phyloP scores from a whole-genome alignment of 805 yeast genomes.

The Blastobotrys robertii region DNA sequence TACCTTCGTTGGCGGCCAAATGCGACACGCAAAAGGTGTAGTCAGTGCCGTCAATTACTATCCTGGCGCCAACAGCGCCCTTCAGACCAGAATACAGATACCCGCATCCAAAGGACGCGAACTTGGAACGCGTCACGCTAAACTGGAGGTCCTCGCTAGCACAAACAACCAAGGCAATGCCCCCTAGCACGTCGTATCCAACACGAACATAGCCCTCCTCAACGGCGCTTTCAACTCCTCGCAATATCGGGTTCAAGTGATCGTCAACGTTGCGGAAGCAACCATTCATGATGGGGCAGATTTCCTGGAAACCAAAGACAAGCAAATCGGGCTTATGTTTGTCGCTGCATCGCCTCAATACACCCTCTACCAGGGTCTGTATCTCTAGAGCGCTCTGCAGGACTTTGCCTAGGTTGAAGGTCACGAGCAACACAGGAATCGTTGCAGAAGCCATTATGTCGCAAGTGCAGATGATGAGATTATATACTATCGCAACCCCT shows the following conservation, averaged over 20 bases:
- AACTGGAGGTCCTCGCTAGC: conserved; percentile 1
- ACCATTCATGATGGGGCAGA: conserved; percentile 27
- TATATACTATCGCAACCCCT: too few relatives aligned
- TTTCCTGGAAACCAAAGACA: conserved; percentile 29
- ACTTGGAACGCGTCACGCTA: too few relatives aligned
- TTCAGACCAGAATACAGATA: conserved; percentile 52
- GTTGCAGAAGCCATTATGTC: background rate
- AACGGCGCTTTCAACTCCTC: conserved; percentile 19
- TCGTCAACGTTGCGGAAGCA: conserved; percentile 18
- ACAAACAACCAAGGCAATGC: conserved; percentile 23
- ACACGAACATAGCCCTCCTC: conserved; percentile 10
- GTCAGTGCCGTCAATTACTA: conserved; percentile 30
- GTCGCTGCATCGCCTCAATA: background rate
- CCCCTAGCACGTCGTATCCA: conserved; percentile 21
- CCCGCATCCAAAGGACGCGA: conserved; percentile 34
- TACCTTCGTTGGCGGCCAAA: conserved; percentile 72
- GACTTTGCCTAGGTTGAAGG: conserved; percentile 23
- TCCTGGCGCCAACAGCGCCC: conserved; percentile 60
- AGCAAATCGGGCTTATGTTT: conserved; percentile 19
- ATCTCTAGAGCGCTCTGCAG: conserved; percentile 10
- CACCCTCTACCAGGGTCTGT: background rate
- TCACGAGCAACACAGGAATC: conserved; percentile 14
- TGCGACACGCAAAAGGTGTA: conserved; percentile 64
- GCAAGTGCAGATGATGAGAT: background rate
- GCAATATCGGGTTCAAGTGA: conserved; percentile 20